Evolutionary conservation across 2,329 filamentous ascomycete genomes (phyloP), one percentile per base, ranked within the genome.

Genomic region (Talaromyces atroroseus): DNA sequence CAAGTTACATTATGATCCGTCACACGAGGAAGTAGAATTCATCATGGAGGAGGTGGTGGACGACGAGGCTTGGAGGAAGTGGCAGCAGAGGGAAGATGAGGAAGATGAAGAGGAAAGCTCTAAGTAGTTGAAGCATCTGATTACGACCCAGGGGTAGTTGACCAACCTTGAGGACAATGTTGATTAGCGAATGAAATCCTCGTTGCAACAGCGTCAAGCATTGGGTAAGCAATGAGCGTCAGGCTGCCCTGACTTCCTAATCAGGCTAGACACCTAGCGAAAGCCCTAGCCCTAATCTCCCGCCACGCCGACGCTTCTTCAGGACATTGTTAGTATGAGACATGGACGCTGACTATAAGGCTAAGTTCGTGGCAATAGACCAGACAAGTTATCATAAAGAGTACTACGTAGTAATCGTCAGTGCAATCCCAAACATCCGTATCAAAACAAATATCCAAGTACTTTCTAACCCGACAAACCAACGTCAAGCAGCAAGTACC

Each of bases 1-100:
- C 49, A 74, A 81, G 38, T 78, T 87, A 12, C 78, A 81, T 5
- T 65, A 71, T n/a, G 65, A 78, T 49, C 70, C 72, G 1, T 61
- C 67, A 0, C 74, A 75, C 56, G 66, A 64, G 29, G 76, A 78
- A 61, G 67, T 70, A 1, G 62, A 68, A 59, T 53, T 69, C 29
- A 63, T 70, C 59, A 58, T 70, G 49, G 58, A 52, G 16, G 60
- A 55, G 18, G 57, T 63, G 10, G 46, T 65, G 18, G 65, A 66
- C 32, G 60, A 63, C 4, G 44, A 48, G 6, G 58, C 36, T 5
- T 61, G 60, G 48, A 59, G 59, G n/a, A 18, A 58, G 29, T 52
- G 54, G 57, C 10, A 24, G 7, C 32, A 52, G 36, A 54, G 53
- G 20, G 57, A 45, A 5, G 38, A 56, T 45, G 40, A 40, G 36